A percentile compares a stretch with the other conserved stretches of the same genome.
These are phyloP conservation scores for Spinacia oleracea DNA, from an alignment of 179 eudicot species.

Conservation along the genomic window DNA sequence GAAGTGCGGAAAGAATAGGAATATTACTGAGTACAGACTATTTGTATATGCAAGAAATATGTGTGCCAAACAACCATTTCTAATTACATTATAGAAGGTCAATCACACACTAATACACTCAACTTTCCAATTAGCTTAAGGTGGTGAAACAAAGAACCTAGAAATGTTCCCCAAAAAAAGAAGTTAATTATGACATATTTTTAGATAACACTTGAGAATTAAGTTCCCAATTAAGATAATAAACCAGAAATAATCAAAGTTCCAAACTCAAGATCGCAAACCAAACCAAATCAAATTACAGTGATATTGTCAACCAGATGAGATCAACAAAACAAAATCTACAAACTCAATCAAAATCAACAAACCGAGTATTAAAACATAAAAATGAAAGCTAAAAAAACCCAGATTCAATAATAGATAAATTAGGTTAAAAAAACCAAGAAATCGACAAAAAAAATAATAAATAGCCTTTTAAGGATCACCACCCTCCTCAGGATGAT, in stretches of 20 bases:
- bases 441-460: neutral
- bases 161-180: too few species aligned
- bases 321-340: neutral
- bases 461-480: slow-evolving; percentile 46
- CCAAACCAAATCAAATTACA: neutral
- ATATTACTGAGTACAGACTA: too few species aligned
- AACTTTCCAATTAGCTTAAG: neutral
- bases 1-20: too few species aligned
- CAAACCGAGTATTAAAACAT: neutral
- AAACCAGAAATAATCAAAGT: neutral
- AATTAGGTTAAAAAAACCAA: neutral
- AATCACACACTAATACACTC: neutral
- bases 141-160: neutral
- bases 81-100: too few species aligned
- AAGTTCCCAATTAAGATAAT: neutral
- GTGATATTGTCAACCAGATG: neutral
- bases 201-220: neutral
- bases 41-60: too few species aligned
- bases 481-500: slow-evolving; percentile 52
- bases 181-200: too few species aligned
- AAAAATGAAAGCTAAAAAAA: neutral
- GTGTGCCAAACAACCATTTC: too few species aligned
- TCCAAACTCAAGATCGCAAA: neutral
- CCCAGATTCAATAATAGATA: neutral
- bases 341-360: neutral